phyloP scores from a whole-genome alignment of 805 yeast genomes.

The Debaryomyces castellii region DNA sequence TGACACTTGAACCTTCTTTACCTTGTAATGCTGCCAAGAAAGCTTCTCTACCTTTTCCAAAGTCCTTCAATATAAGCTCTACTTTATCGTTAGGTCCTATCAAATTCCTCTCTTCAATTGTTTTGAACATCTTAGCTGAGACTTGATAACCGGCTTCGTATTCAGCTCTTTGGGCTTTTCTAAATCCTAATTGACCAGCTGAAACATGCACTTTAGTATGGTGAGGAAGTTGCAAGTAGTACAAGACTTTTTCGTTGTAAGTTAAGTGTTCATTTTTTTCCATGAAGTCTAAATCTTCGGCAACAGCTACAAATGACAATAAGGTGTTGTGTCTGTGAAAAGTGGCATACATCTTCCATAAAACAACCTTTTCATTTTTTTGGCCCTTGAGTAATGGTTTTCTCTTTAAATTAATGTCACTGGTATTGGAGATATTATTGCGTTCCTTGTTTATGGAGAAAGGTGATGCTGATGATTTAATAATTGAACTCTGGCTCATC shows the following conservation, averaged over 20 bases:
- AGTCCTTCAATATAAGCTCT: conserved; percentile 76
- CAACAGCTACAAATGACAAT: conserved; percentile 69
- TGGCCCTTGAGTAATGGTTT: conserved; percentile 7
- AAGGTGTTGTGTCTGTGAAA: conserved; percentile 84
- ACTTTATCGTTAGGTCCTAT: conserved; percentile 55
- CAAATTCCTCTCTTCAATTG: conserved; percentile 62
- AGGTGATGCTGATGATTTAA: conserved; percentile 2
- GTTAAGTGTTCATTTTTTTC: conserved; percentile 54
- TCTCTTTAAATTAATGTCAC: conserved; percentile 1
- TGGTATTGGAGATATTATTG: not conserved
- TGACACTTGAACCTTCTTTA: conserved; percentile 75
- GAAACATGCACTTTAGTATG: conserved; percentile 65
- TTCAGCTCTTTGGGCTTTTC: conserved; percentile 86
- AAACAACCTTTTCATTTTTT: conserved; percentile 41
- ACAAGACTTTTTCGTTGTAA: conserved; percentile 70
- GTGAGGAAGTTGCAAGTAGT: conserved; percentile 78
- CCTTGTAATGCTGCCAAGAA: conserved; percentile 83
- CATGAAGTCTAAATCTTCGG: conserved; percentile 60
- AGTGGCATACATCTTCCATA: conserved; percentile 71
- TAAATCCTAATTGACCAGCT: conserved; percentile 87
- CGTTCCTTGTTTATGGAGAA: not conserved
- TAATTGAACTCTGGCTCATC: not conserved
- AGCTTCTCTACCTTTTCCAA: conserved; percentile 88
- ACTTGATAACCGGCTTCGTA: conserved; percentile 93
- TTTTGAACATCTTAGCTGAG: conserved; percentile 66